phyloP scores from a whole-genome alignment of 2,329 filamentous ascomycete genomes.

The Trichoderma sp. region DNA sequence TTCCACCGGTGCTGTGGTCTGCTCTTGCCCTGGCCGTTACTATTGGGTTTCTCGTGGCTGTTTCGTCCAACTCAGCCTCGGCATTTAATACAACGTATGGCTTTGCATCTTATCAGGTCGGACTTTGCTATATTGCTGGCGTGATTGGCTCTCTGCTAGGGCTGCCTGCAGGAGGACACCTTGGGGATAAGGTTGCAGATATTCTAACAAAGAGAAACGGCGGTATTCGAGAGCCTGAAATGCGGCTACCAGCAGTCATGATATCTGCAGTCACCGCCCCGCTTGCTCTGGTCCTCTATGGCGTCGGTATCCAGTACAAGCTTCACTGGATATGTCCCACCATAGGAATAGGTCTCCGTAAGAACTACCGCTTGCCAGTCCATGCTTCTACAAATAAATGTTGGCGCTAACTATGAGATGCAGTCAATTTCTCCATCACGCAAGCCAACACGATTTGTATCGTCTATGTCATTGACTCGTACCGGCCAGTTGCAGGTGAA shows the following conservation, averaged over 20 bases:
- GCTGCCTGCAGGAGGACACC: conserved; percentile 48
- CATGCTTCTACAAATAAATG: background rate
- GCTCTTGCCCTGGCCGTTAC: conserved; percentile 53
- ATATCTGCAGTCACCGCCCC: conserved; percentile 51
- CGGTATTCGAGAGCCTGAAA: conserved; percentile 57
- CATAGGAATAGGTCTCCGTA: conserved; percentile 51
- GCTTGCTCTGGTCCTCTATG: conserved; percentile 44
- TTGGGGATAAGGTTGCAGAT: conserved; percentile 48
- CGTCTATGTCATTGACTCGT: conserved; percentile 57
- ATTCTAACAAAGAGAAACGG: conserved; percentile 50
- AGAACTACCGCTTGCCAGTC: conserved; percentile 26
- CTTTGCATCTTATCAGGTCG: conserved; percentile 46
- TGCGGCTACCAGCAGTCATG: conserved; percentile 54
- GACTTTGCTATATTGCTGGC: conserved; percentile 50
- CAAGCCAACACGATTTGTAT: conserved; percentile 55
- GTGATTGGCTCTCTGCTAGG: conserved; percentile 48
- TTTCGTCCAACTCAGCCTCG: conserved; percentile 50
- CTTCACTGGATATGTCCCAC: conserved; percentile 56
- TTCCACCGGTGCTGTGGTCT: conserved; percentile 55
- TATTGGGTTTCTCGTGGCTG: conserved; percentile 54
- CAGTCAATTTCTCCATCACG: conserved; percentile 55
- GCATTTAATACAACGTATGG: conserved; percentile 43
- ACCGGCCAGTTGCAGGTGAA: conserved; percentile 56
- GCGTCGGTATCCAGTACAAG: conserved; percentile 45
- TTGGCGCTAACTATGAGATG: conserved; percentile 10